Percentiles rank a stretch among this genome's conserved stretches.
phyloP scores from a whole-genome alignment of 257 asterid species.

The Penstemon barbatus region DNA sequence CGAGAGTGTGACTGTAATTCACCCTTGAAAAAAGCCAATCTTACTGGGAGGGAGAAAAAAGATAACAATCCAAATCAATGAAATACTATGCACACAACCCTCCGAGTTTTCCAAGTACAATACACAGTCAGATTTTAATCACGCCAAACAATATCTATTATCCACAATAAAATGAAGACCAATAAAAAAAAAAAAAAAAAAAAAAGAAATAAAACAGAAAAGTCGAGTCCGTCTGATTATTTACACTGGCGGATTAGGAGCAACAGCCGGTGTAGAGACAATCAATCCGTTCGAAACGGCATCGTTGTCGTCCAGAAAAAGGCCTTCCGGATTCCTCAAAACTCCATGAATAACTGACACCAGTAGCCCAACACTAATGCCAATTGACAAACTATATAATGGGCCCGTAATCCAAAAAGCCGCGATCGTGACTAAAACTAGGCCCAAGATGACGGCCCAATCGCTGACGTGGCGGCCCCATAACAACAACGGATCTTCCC shows the following conservation, averaged over 20 bases:
- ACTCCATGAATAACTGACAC: slow-evolving; percentile 52
- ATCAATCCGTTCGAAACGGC: slow-evolving; percentile 65
- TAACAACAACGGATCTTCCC: slow-evolving; percentile 71
- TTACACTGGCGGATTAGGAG: no score
- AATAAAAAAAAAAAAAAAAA: no score
- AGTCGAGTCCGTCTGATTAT: no score
- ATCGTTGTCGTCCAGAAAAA: slow-evolving; percentile 66
- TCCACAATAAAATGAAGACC: no score
- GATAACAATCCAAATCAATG: not conserved
- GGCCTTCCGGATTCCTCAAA: slow-evolving; percentile 63
- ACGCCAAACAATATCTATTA: not conserved
- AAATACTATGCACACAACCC: not conserved
- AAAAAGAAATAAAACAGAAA: no score
- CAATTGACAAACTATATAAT: slow-evolving; percentile 48
- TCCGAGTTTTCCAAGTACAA: not conserved
- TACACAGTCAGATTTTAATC: slow-evolving; percentile 2
- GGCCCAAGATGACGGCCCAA: slow-evolving; percentile 42
- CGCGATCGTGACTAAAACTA: slow-evolving; percentile 36
- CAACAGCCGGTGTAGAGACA: not conserved
- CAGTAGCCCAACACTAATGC: slow-evolving; percentile 53
- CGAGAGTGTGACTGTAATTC: no score
- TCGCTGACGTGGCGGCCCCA: slow-evolving; percentile 60
- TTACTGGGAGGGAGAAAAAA: not conserved
- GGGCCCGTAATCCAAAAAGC: slow-evolving; percentile 53
- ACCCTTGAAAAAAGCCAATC: not conserved